Evolutionary conservation across 768 basidiomycete species (phyloP), one percentile per base, ranked within the genome.

Genomic region (Mycena rosella): DNA sequence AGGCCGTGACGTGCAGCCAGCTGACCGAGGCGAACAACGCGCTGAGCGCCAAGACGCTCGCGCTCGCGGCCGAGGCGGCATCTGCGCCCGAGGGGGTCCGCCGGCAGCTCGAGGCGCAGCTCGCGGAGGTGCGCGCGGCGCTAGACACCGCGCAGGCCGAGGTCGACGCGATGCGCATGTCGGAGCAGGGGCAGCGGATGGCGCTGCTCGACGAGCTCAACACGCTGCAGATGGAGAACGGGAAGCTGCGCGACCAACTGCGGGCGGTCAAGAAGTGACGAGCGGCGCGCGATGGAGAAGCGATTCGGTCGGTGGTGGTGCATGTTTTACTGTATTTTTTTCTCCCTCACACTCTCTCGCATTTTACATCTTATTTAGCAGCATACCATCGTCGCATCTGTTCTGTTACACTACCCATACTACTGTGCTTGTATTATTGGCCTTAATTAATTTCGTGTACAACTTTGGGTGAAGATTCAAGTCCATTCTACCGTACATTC

Each of bases 181-280:
- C 89, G 18, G 94, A 96, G 74, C 92, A 95, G 79, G 86, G 84
- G 11, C 96, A 96, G 80, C 85, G 91, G 70, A 89, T 95, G 61
- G 91, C 91, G 34, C 76, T 99, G 60, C 83, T 99, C 47, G 96
- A 98, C 74, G 95, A 97, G 81, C 84, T 97, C 73, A 96, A 94
- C 76, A 83, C 86, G 57, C 85, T 91, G 80, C 93, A 95, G 80
- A 90, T 86, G 62, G 93, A 95, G 80, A 95, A 96, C 73, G 84
- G 81, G 44, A 87, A 77, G 42, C 75, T 96, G 66, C 85, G 91
- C 48, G 87, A 89, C 34, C 94, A 95, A 77, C 73, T 96, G 71
- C 85, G 93, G 57, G 85, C 85, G 26, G 77, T 83, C 68, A 91
- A 88, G 79, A 84, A 82, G 78, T 86, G 65, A 69, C 24, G 26